These are phyloP conservation scores for Styphnolobium japonicum DNA, from an alignment of 306 rosid genomes.

Conservation along the genomic window DNA sequence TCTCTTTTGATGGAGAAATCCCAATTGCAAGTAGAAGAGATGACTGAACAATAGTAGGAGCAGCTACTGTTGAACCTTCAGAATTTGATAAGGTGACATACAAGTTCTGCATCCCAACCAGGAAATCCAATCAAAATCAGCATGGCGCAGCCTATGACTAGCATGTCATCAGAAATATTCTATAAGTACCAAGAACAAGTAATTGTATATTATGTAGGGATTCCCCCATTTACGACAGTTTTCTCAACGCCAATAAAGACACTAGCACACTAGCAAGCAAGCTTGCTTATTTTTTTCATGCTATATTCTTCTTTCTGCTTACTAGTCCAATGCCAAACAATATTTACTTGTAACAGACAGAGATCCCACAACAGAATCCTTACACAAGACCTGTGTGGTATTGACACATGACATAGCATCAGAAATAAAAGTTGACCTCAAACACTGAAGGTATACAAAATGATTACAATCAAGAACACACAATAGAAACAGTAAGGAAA, in stretches of 20 bases:
- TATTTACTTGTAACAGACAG: background rate
- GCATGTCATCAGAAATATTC: conserved; percentile 19
- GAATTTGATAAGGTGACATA: conserved; percentile 58
- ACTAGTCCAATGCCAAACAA: conserved; percentile 11
- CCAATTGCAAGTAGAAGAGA: conserved; percentile 68
- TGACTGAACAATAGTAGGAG: conserved; percentile 77
- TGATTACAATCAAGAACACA: background rate
- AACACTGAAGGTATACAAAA: background rate
- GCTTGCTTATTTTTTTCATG: background rate
- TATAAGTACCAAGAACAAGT: background rate
- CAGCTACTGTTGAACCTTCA: conserved; percentile 70
- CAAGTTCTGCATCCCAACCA: conserved; percentile 61
- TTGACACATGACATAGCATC: conserved; percentile 14
- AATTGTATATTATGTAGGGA: background rate
- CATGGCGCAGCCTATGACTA: conserved; percentile 7
- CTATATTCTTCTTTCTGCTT: background rate
- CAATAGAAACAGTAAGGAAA: conserved; percentile 2
- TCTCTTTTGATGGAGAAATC: conserved; percentile 53
- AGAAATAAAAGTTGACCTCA: conserved; percentile 14
- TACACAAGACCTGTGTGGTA: background rate
- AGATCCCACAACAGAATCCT: conserved; percentile 2
- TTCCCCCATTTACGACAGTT: conserved; percentile 4
- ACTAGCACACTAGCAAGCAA: background rate
- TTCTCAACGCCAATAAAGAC: background rate
- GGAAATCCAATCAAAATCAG: conserved; percentile 35